Evolutionary conservation across 164 flowering plant genomes (phyloP), one percentile per base, ranked within the genome.

Genomic region (Kingdonia uniflora): DNA sequence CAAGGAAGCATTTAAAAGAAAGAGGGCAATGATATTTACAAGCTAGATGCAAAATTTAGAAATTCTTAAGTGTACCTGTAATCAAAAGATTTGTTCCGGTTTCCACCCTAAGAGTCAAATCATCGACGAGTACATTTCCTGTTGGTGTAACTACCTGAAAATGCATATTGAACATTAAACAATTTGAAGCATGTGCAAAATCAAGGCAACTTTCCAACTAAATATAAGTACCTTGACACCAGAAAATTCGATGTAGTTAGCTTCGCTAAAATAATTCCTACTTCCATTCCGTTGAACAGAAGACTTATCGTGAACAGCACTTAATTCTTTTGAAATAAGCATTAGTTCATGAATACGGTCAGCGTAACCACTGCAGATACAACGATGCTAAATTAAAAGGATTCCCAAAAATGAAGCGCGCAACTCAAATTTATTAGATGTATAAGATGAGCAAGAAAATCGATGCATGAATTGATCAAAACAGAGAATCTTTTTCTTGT

Each of bases 101-200:
- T 59, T 89, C 90, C 64, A 94, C 89, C 65, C 61, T 78, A 15
- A 94, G 80, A 11, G 82, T 73, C 71, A 94, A 69, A 74, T 85
- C 75, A 52, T 94, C 80, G 52, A 94, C 99, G 77, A 94, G 71
- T 40, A 81, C 85, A 74, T 94, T 87, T 42, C 90, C 92, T 44
- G 89, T 81, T 52, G 99, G 99, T 17, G 99, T 94, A 61, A 94
- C 99, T 60, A 94, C 97, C 99, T 94, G 83, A 29, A 71, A 73
- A 22, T 43, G 24, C 58, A 19, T 19, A 39, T 14, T 45, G 4
- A 4, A 8, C 8, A 29, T 29, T 29, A 29, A 43, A 1, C 15
- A 51, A 49, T 22, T 11, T 43, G 42, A 43, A 42, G 29, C 14
- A 8, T 29, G 38, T 41, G 20, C 4, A 24, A 48, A 59, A 14